Percentiles rank a stretch among this genome's conserved stretches.
Conservation (phyloP, 805 yeast species). For the Debaryomyces castellii region DNA sequence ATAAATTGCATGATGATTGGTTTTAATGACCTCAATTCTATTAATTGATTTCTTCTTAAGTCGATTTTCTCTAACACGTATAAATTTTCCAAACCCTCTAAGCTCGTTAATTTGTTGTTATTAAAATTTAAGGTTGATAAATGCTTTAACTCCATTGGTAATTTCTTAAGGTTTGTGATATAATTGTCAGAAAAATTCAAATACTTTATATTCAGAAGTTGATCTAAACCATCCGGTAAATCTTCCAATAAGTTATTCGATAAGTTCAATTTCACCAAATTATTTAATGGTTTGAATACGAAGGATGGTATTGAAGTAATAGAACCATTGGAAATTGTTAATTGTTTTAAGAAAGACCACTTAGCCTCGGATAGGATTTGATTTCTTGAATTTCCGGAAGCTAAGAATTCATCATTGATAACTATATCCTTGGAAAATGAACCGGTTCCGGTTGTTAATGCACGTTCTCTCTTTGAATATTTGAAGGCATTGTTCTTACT, state of each 20-base stretch:
- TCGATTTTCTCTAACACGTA: slow-evolving; percentile 49
- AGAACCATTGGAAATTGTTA: slow-evolving; percentile 40
- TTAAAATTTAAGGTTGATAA: slow-evolving; percentile 50
- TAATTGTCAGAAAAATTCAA: slow-evolving; percentile 44
- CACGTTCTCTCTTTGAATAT: slow-evolving; percentile 22
- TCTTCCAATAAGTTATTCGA: slow-evolving; percentile 51
- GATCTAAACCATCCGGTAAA: slow-evolving; percentile 55
- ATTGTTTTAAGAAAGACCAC: slow-evolving; percentile 42
- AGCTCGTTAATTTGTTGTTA: slow-evolving; percentile 42
- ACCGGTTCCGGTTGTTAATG: slow-evolving; percentile 24
- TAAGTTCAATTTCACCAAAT: slow-evolving; percentile 50
- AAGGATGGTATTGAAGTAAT: slow-evolving; percentile 33
- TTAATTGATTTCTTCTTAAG: slow-evolving; percentile 47
- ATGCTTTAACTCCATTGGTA: slow-evolving; percentile 32
- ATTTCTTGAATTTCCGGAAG: slow-evolving; percentile 8
- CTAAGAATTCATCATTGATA: neutral
- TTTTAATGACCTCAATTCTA: slow-evolving; percentile 29
- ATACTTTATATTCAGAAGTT: slow-evolving; percentile 47
- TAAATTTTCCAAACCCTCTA: slow-evolving; percentile 48
- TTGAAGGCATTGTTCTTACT: slow-evolving; percentile 22
- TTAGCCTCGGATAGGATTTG: slow-evolving; percentile 31
- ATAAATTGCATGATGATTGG: slow-evolving; percentile 38
- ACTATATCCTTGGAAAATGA: slow-evolving; percentile 21
- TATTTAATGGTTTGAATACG: slow-evolving; percentile 38
- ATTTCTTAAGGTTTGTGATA: slow-evolving; percentile 30